Conservation (phyloP, 495 filamentous ascomycete species). For the Acidiella bohemica region DNA sequence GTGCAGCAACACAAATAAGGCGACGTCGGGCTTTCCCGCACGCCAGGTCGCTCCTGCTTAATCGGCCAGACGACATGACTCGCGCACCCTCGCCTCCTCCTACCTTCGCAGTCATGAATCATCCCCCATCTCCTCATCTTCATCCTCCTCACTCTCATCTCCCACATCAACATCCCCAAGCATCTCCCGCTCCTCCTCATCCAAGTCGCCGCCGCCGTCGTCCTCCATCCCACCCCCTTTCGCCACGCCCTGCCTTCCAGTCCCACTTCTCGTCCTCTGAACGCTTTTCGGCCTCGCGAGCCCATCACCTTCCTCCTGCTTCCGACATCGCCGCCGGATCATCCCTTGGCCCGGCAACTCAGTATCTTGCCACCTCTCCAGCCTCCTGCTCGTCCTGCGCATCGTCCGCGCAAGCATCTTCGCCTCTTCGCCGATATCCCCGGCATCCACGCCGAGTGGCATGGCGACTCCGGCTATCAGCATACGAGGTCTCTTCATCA, state of each 20-base stretch:
- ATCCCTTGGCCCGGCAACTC: constrained; percentile 11
- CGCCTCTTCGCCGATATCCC: constrained; percentile 27
- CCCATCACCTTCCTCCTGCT: not conserved
- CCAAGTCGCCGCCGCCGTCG: constrained; percentile 20
- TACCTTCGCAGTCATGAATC: too few species aligned
- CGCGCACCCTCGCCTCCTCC: too few species aligned
- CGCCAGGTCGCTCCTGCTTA: too few species aligned
- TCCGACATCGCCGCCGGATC: constrained; percentile 9
- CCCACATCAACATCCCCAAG: constrained; percentile 18
- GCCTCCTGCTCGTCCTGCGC: constrained; percentile 13
- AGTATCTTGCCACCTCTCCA: constrained; percentile 27
- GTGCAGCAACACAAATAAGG: too few species aligned
- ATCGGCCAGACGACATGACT: too few species aligned
- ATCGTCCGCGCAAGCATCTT: constrained; percentile 19
- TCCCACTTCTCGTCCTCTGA: constrained; percentile 3
- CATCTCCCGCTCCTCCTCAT: constrained; percentile 22
- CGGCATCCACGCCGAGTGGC: constrained; percentile 8
- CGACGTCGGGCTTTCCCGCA: too few species aligned
- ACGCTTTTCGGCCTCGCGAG: not conserved
- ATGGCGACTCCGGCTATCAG: constrained; percentile 11
- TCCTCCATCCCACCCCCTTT: constrained; percentile 1
- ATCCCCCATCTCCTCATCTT: constrained; percentile 18
- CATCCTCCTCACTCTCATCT: constrained; percentile 14
- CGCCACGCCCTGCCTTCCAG: constrained; percentile 2
- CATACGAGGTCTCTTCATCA: constrained; percentile 2